Evolutionary conservation across 257 asterid species (phyloP), one percentile per base, ranked within the genome.

Genomic region (Nicotiana obtusifolia): DNA sequence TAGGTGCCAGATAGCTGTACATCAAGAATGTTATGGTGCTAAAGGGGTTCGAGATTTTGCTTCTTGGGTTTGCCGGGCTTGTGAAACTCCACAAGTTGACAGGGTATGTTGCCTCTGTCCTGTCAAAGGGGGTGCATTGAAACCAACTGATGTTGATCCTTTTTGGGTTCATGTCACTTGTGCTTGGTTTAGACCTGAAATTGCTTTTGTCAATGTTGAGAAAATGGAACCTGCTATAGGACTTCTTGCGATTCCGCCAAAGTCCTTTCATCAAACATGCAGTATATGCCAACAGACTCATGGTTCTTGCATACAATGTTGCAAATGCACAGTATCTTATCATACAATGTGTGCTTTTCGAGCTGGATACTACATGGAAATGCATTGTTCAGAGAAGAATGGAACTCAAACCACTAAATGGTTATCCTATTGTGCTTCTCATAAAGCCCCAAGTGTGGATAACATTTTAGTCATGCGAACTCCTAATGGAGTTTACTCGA

Each of bases 131-230:
- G 82, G 82, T 0, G 82, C 82, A 2, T 2, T 79, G 41, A 79
- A 79, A 64, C 82, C 82, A 17, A 59, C 44, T 47, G 41, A 79
- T 26, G 44, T 35, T 61, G 11, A 79, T 44, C 82, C 82, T 22
- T 79, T 79, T 28, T 79, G 82, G 82, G 47, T 61, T 79, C 82
- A 79, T 35, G 82, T 79, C 10, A 61, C 71, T 47, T 79, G 82
- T 60, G 82, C 75, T 14, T 79, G 82, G 82, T 79, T 79, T 79
- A 41, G 75, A 6, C 75, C 82, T 5, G 82, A 79, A 7, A 79
- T 79, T 10, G 17, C 26, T 37, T 79, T 79, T 64, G 60, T 15
- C 7, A 10, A 59, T 20, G n/a, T 19, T 3, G 61, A 61, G 73
- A 79, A 79, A 13, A 79, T 79, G 82, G 82, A 79, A 17, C 82